Conservation (phyloP, 352 stramenopile species). For the Phytopythium aichiense region DNA sequence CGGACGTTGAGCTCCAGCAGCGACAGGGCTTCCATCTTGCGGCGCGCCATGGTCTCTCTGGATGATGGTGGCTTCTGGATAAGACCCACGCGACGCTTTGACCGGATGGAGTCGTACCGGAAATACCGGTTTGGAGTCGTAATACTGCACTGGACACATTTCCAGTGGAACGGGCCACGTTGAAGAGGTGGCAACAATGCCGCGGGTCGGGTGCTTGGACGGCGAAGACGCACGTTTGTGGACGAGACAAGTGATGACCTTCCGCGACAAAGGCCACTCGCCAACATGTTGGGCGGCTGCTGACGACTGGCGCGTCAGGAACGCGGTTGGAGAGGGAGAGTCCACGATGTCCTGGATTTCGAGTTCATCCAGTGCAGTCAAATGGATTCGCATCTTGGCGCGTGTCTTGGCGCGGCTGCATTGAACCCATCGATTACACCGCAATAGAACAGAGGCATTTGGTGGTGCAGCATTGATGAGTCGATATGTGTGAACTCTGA, state of each 20-base stretch:
- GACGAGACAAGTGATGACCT: neutral
- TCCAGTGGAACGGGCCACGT: neutral
- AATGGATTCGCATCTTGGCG: neutral
- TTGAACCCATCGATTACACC: neutral
- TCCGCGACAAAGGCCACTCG: neutral
- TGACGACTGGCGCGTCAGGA: neutral
- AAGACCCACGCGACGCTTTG: neutral
- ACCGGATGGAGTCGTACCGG: neutral
- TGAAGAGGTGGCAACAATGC: neutral
- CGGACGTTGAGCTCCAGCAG: conserved; percentile 32
- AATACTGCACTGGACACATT: neutral
- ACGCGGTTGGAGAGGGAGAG: neutral
- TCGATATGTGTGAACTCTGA: neutral
- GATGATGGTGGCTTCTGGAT: neutral
- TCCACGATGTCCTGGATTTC: neutral
- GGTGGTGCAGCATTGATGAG: neutral
- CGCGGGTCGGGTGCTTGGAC: neutral
- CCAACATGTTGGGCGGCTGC: neutral
- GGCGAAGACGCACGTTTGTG: neutral
- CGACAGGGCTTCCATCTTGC: conserved; percentile 15
- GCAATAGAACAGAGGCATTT: neutral
- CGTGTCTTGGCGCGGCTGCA: neutral
- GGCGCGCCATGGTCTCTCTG: neutral
- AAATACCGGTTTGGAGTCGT: neutral
- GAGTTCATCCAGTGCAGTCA: neutral